Conservation (phyloP, 441 rosid species). For the Erodium trifolium region DNA sequence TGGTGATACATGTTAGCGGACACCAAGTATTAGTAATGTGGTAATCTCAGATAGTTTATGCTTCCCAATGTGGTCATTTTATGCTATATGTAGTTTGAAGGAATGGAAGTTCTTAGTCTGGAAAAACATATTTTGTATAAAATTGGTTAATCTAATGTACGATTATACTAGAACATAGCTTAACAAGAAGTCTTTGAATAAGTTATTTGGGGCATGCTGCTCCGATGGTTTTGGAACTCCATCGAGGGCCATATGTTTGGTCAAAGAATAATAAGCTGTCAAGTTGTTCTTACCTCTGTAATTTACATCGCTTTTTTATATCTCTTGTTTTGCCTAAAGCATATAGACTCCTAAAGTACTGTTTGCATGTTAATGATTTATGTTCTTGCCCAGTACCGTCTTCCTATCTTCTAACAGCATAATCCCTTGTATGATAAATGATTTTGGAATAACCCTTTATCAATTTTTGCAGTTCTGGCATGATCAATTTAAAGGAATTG, state of each 20-base stretch:
- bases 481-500: conserved; percentile 74
- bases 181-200: neutral
- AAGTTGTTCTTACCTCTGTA: neutral
- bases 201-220: neutral
- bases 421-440: conserved; percentile 8
- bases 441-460: neutral
- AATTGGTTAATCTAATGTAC: neutral
- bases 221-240: neutral
- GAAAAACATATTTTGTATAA: neutral
- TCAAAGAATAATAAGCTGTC: neutral
- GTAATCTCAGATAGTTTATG: neutral
- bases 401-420: neutral
- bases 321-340: neutral
- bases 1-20: neutral
- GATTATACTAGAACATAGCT: neutral
- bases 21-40: neutral
- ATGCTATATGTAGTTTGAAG: neutral
- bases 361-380: neutral
- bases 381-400: neutral
- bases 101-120: neutral
- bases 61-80: neutral
- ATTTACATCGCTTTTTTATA: neutral
- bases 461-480: conserved; percentile 49
- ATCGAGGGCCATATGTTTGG: too few relatives aligned
- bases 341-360: neutral